Evolutionary conservation across 2,329 filamentous ascomycete genomes (phyloP), one percentile per base, ranked within the genome.

Genomic region (Ilyonectria sp.): DNA sequence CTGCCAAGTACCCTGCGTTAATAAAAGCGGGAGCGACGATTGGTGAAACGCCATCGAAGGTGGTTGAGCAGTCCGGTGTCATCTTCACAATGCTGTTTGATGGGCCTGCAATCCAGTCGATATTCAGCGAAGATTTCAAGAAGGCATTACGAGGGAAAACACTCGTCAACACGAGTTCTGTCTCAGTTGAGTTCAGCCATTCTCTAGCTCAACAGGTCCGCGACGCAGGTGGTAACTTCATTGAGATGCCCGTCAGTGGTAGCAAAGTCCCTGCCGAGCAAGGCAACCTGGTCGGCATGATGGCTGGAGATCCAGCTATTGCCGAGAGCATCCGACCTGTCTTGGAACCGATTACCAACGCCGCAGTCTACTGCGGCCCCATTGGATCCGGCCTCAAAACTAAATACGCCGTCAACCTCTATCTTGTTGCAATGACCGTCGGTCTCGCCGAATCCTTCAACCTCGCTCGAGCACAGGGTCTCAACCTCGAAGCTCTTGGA

Each of bases 201-300:
- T 33, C 61, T 1, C 68, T 79, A 2, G 74, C 70, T 5, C 58
- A 69, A 17, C 60, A 75, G 23, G 70, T 78, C 4, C 52, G 56
- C 6, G 29, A 53, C 2, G 75, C 73, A 3, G 77, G 79, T 1
- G 78, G 78, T 1, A 50, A 73, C 3, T 80, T 76, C 29, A 60
- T 80, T 44, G 78, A 80, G 60, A 80, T 80, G 78, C 79, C 78
- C 2, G 79, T 80, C 35, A 80, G 79, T 56, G 79, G 79, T 7
- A 79, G 78, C 70, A 76, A 76, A 47, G 63, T 78, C 1, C 79
- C 79, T 1, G 79, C 79, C 1, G 79, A 79, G 61, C 69, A 76
- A 50, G 79, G 79, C 3, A 55, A 67, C n/a, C 74, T 80, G 8
- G 77, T 81, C 21, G 79, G 77, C 37, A 76, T 81, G 72, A 72